Percentiles rank a stretch among this genome's conserved stretches.
These are phyloP conservation scores for Amaranthus cruentus DNA, from an alignment of 148 eudicot genomes.

Conservation along the genomic window DNA sequence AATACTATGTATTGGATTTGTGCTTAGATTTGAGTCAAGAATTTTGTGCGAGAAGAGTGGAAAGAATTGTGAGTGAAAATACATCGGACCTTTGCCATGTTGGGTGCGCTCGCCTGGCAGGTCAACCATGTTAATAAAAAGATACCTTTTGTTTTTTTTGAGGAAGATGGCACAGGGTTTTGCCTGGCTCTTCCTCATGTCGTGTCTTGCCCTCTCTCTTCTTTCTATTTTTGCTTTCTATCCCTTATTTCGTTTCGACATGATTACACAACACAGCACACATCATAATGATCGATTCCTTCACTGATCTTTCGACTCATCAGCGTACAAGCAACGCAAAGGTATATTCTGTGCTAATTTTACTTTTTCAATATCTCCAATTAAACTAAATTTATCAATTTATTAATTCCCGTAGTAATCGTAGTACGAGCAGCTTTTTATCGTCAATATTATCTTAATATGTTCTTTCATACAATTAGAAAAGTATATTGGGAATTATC, in stretches of 20 bases:
- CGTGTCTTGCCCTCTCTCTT: background rate
- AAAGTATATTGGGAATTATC: too few species aligned
- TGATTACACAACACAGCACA: background rate
- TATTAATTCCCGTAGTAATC: too few species aligned
- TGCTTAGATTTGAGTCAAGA: slow-evolving; percentile 15
- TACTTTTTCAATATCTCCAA: too few species aligned
- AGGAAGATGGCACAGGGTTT: slow-evolving; percentile 30
- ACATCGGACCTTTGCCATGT: slow-evolving; percentile 33
- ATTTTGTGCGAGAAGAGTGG: slow-evolving; percentile 1
- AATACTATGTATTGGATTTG: background rate
- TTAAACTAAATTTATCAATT: too few species aligned
- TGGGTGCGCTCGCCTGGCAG: slow-evolving; percentile 44
- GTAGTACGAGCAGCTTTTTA: too few species aligned
- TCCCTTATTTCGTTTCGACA: background rate
- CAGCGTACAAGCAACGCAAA: too few species aligned
- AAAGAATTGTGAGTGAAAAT: background rate
- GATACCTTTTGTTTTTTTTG: background rate
- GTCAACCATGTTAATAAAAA: slow-evolving; percentile 26
- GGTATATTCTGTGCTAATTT: too few species aligned
- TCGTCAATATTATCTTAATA: too few species aligned
- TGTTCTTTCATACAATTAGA: too few species aligned
- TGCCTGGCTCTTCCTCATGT: slow-evolving; percentile 26
- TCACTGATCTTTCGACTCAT: too few species aligned
- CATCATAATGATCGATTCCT: too few species aligned
- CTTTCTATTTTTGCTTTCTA: too few species aligned